Conservation (phyloP, 345 rosid genomes). For the Acer saccharum region DNA sequence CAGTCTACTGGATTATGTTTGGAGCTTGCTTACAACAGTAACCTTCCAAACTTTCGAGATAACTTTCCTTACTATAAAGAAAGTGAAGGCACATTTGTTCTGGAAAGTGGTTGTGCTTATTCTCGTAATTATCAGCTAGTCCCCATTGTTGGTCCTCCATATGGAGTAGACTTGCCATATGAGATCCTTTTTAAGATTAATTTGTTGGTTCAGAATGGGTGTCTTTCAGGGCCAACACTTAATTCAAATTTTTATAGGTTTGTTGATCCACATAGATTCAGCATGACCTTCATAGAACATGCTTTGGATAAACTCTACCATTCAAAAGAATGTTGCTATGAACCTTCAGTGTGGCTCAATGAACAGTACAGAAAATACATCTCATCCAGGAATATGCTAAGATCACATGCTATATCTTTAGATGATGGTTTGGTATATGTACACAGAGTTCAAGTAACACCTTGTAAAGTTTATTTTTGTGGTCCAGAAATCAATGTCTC, state of each 20-base stretch:
- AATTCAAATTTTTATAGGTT: slow-evolving; percentile 43
- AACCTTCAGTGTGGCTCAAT: slow-evolving; percentile 53
- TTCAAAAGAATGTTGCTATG: slow-evolving; percentile 59
- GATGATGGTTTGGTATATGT: slow-evolving; percentile 57
- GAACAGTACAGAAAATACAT: slow-evolving; percentile 40
- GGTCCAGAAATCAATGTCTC: slow-evolving; percentile 71
- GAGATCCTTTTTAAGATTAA: slow-evolving; percentile 55
- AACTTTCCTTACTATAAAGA: slow-evolving; percentile 43
- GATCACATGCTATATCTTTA: slow-evolving; percentile 34
- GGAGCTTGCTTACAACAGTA: slow-evolving; percentile 33
- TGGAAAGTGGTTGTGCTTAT: slow-evolving; percentile 40
- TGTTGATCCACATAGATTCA: slow-evolving; percentile 39
- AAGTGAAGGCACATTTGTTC: slow-evolving; percentile 27
- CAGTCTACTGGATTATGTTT: slow-evolving; percentile 54
- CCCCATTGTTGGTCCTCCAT: slow-evolving; percentile 54
- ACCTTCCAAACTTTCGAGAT: slow-evolving; percentile 47
- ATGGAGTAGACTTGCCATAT: slow-evolving; percentile 40
- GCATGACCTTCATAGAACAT: slow-evolving; percentile 32
- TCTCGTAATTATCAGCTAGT: slow-evolving; percentile 45
- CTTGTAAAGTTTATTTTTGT: slow-evolving; percentile 55
- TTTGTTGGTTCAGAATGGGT: slow-evolving; percentile 58
- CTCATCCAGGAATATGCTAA: slow-evolving; percentile 21
- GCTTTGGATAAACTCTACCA: slow-evolving; percentile 51
- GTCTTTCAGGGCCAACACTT: slow-evolving; percentile 48
- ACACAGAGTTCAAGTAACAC: slow-evolving; percentile 62